phyloP scores from a whole-genome alignment of 768 basidiomycete genomes.

The Rickenella mellea region DNA sequence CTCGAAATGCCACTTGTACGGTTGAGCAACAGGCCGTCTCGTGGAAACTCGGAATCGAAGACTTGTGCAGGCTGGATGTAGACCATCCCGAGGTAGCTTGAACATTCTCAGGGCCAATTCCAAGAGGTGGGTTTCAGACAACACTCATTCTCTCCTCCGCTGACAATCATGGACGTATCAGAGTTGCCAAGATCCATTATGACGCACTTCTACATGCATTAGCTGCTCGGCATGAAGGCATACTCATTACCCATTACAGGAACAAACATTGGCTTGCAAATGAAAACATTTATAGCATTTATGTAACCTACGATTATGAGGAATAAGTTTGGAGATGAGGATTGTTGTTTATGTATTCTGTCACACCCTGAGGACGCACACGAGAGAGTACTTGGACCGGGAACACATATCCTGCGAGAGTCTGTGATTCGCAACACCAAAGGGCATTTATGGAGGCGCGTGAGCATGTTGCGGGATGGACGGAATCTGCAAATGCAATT shows the following conservation, averaged over 20 bases:
- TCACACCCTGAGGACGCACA: too few relatives aligned
- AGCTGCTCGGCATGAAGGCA: slow-evolving; percentile 31
- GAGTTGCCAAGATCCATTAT: slow-evolving; percentile 58
- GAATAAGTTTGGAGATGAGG: too few relatives aligned
- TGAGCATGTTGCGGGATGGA: slow-evolving; percentile 34
- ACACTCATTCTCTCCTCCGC: not conserved
- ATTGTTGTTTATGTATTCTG: too few relatives aligned
- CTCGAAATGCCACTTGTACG: slow-evolving; percentile 77
- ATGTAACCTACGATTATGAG: too few relatives aligned
- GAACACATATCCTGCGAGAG: slow-evolving; percentile 48
- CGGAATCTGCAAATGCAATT: slow-evolving; percentile 60
- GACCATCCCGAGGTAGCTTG: slow-evolving; percentile 62
- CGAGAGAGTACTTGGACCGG: too few relatives aligned
- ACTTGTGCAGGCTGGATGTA: slow-evolving; percentile 50
- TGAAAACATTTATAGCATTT: too few relatives aligned
- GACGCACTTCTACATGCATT: slow-evolving; percentile 52
- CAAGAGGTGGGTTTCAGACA: slow-evolving; percentile 64
- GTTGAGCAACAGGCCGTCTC: slow-evolving; percentile 71
- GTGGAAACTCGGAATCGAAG: slow-evolving; percentile 66
- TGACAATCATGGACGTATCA: not conserved
- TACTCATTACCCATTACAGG: not conserved
- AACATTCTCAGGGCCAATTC: slow-evolving; percentile 53
- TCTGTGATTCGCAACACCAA: slow-evolving; percentile 48
- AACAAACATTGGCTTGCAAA: too few relatives aligned
- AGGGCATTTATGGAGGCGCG: slow-evolving; percentile 28